Base-by-base conservation (phyloP, 2,329 filamentous ascomycete species). In the Aureobasidium sp. region DNA sequence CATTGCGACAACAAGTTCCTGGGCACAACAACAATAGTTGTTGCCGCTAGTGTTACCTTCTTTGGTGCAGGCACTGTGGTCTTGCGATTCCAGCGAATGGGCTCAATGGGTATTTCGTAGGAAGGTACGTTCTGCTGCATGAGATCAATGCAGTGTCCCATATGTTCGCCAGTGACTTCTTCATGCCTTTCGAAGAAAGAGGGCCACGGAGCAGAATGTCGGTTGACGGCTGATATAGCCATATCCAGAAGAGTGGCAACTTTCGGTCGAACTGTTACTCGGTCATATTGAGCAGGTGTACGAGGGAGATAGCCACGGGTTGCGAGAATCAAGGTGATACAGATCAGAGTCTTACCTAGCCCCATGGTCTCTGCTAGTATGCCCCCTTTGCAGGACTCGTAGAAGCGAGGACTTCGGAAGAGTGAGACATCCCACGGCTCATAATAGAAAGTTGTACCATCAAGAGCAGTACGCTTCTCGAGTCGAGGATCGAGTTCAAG, bases 1-100 rank as follows among this genome's bases (percentile, higher is more conserved):
- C 93, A 97, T 71, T 97, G 93, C 59, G 86, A 81, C 3, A 96
- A 78, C 29, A 97, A 78, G 69, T 97, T 97, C 14, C 85, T 80
- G 0, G 93, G 93, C 0, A 92, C 90, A 34, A 97, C 82, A 21
- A 96, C 78, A 3, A 97, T 76, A 0, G 88, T 96, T 0, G 83
- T 82, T 32, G 83, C 80, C 63, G 86, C 89, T 8, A 94, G 76
- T 30, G 78, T 82, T 3, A 96, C 75, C 63, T 77, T 79, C 27
- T 75, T 78, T 0, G 79, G 75, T 0, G 75, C 71, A 1, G 71
- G 70, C 11, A 72, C 67, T 1, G 63, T 71, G 0, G 75, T 76
- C 1, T 72, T 76, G 5, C 81, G 76, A 47, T 77, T 72, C 71
- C 74, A 71, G 57, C 77, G 67, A 61, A 75, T 65, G 54, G 76